Conservation (phyloP, 2,329 filamentous ascomycete species). For the Venturia asperata region DNA sequence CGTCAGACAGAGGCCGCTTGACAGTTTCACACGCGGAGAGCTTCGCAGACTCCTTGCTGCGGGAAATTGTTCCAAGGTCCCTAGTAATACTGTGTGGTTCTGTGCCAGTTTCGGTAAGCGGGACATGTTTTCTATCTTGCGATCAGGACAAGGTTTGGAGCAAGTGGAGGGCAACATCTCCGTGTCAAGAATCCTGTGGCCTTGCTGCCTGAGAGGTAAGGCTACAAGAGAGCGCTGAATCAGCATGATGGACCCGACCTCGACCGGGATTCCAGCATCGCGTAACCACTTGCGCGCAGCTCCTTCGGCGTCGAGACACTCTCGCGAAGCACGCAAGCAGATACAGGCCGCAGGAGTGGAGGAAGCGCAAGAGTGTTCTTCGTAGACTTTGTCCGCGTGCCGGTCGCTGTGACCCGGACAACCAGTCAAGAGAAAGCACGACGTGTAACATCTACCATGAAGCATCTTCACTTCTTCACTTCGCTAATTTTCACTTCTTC, state of each 20-base stretch:
- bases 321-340: background rate
- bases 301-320: background rate
- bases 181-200: background rate
- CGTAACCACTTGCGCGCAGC: no score
- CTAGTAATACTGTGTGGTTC: no score
- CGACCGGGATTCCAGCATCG: no score
- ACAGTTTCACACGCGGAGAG: no score
- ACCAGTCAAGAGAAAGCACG: background rate
- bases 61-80: no score
- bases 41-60: no score
- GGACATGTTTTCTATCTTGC: background rate
- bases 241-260: no score
- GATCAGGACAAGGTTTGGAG: no score
- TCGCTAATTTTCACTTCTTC: background rate
- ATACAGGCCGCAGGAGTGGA: background rate
- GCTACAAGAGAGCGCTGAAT: background rate
- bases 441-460: slow-evolving; percentile 10
- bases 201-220: background rate
- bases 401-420: slow-evolving; percentile 1
- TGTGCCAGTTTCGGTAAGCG: background rate
- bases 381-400: background rate
- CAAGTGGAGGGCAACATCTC: no score
- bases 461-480: background rate
- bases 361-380: background rate
- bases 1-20: no score